These are phyloP conservation scores for Cladorrhinum samala DNA, from an alignment of 495 filamentous ascomycete species.

Conservation along the genomic window DNA sequence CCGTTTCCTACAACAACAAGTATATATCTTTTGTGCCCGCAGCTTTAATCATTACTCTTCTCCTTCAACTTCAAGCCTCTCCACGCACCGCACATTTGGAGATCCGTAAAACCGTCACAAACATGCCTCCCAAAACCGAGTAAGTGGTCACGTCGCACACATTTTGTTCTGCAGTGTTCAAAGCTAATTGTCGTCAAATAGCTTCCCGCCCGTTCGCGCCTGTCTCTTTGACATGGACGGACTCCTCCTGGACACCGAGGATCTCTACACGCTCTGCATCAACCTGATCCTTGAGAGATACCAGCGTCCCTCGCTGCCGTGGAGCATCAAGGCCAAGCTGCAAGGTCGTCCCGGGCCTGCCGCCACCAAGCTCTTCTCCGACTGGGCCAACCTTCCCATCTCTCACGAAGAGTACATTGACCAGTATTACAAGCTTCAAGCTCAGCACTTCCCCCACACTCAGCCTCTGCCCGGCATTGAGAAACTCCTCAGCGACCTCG, in stretches of 20 bases:
- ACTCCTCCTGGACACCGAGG: slow-evolving; percentile 88
- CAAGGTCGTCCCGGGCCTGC: slow-evolving; percentile 83
- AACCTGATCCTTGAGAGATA: slow-evolving; percentile 75
- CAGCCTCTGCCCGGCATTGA: slow-evolving; percentile 74
- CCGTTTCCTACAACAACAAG: too few species aligned
- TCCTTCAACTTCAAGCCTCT: neutral
- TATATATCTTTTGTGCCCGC: too few species aligned
- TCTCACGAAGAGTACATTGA: slow-evolving; percentile 53
- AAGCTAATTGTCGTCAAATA: slow-evolving; percentile 23
- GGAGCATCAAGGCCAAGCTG: slow-evolving; percentile 88
- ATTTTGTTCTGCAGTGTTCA: too few species aligned
- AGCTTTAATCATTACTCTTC: neutral
- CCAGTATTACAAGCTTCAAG: slow-evolving; percentile 56
- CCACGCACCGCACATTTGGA: too few species aligned
- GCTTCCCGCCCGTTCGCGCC: slow-evolving; percentile 73
- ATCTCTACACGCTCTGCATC: slow-evolving; percentile 78
- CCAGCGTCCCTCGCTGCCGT: slow-evolving; percentile 67
- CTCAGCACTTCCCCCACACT: slow-evolving; percentile 62
- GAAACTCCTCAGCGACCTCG: slow-evolving; percentile 55
- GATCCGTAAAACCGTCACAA: slow-evolving; percentile 16
- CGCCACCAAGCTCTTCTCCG: slow-evolving; percentile 45
- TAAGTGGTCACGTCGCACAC: slow-evolving; percentile 21
- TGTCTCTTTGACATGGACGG: slow-evolving; percentile 99
- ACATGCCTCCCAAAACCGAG: slow-evolving; percentile 37
- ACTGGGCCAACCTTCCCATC: slow-evolving; percentile 88